Evolutionary conservation across 345 rosid species (phyloP).

Genomic region (Punica granatum): DNA sequence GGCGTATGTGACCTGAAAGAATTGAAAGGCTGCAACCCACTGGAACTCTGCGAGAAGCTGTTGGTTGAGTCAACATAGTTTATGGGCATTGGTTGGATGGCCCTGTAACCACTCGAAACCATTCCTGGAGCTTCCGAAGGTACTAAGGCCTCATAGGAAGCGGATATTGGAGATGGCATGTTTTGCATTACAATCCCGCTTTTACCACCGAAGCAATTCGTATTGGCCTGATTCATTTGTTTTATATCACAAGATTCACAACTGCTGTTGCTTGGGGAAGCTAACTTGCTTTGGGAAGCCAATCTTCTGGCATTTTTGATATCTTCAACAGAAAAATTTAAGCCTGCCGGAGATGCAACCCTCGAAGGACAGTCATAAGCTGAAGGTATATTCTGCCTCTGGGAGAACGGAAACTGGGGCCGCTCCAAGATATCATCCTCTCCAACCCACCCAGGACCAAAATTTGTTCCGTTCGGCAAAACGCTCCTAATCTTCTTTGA

Average conservation of each 20-base stretch:
- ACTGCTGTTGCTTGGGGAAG: slow-evolving; percentile 14
- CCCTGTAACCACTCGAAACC: slow-evolving; percentile 19
- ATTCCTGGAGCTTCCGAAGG: slow-evolving; percentile 20
- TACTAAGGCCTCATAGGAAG: slow-evolving; percentile 11
- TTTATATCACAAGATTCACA: slow-evolving; percentile 21
- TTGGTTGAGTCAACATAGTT: slow-evolving; percentile 18
- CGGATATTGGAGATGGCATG: slow-evolving; percentile 9
- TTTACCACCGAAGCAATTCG: slow-evolving; percentile 20
- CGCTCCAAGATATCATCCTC: slow-evolving; percentile 39
- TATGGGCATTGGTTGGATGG: slow-evolving; percentile 14
- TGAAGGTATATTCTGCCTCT: slow-evolving; percentile 8
- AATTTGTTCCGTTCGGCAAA: slow-evolving; percentile 53
- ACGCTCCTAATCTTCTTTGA: slow-evolving; percentile 53
- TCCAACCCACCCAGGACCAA: slow-evolving; percentile 83
- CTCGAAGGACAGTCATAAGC: neutral
- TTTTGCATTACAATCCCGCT: slow-evolving; percentile 19
- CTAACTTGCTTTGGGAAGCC: slow-evolving; percentile 30
- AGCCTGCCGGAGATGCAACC: neutral
- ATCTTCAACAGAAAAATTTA: slow-evolving; percentile 28
- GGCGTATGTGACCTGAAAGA: slow-evolving; percentile 13
- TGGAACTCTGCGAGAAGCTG: slow-evolving; percentile 21
- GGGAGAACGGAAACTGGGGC: slow-evolving; percentile 19
- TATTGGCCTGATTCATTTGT: slow-evolving; percentile 12
- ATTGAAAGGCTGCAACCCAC: slow-evolving; percentile 23
- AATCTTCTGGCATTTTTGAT: slow-evolving; percentile 21